Base-by-base conservation (phyloP, 2,329 filamentous ascomycete genomes). In the Scortechinia acanthostroma region DNA sequence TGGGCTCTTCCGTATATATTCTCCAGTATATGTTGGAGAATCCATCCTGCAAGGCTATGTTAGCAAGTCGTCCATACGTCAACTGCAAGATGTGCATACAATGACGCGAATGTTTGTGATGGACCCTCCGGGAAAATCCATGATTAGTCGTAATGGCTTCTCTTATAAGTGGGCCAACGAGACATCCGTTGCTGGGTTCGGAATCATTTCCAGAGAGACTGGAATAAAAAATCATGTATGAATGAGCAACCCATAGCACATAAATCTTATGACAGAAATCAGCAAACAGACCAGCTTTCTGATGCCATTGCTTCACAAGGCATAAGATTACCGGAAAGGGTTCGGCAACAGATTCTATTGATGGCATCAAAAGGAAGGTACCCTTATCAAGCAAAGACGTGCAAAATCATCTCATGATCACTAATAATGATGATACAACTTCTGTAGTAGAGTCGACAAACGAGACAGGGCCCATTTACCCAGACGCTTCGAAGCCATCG, bases 11-110 rank as follows among this genome's bases (percentile, higher is more conserved):
- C 19, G 59, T 63, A 50, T 64, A 65, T 46, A 65, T 60, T 51
- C 62, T 64, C 63, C 64, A 68, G 46, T 66, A 59, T 21, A 67
- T 61, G 28, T 55, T 61, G 49, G 62, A 64, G 53, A 65, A 66
- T 23, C 62, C 63, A 57, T 66, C 63, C 64, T 68, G 42, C 15
- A 28, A 33, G 21, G n/a, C 10, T 22, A 28, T 10, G 45, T 62
- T 53, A 62, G 55, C 25, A 17, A 16, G 14, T 45, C 21, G 20
- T 17, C 22, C 20, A 16, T 22, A 33, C 19, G 43, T 42, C n/a
- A n/a, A n/a, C 21, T 21, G 25, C 21, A 35, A 22, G 43, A n/a
- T 46, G n/a, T 37, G 58, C 65, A 52, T 58, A 68, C 65, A 55
- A 66, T 61, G 45, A 60, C 54, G 53, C 58, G 60, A 50, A 66